Conservation (phyloP, 2,329 filamentous ascomycete genomes). For the Fusarium concolor region DNA sequence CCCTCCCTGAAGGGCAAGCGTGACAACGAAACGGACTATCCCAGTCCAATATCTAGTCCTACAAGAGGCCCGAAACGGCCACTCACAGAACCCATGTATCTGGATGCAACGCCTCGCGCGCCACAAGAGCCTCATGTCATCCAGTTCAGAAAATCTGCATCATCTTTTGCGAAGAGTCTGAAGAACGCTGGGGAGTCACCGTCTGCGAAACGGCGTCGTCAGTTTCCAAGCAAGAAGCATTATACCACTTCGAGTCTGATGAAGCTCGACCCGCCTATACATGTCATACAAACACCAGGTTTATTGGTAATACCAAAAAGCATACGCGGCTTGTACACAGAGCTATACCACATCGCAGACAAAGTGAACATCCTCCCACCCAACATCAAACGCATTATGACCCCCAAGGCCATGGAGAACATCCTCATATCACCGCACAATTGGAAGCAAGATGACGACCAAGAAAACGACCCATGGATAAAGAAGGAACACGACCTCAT, state of each 20-base stretch:
- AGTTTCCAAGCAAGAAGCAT: background rate
- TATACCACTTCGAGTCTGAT: background rate
- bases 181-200: background rate
- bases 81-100: background rate
- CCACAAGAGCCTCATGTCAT: background rate
- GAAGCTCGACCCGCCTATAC: background rate
- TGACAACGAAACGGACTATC: background rate
- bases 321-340: background rate
- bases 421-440: background rate
- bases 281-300: background rate
- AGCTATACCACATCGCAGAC: background rate
- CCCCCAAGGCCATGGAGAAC: background rate
- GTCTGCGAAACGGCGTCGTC: background rate
- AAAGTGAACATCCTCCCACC: background rate
- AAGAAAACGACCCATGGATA: background rate
- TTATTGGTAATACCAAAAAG: background rate
- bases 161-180: background rate
- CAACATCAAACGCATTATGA: background rate
- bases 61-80: background rate
- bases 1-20: background rate
- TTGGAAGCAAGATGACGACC: background rate
- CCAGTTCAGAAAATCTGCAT: background rate
- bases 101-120: background rate
- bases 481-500: background rate
- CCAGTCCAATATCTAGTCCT: background rate